Percentiles rank a stretch among this genome's conserved stretches.
These are phyloP conservation scores for Capsicum rhomboideum DNA, from an alignment of 257 asterid genomes.

Conservation along the genomic window DNA sequence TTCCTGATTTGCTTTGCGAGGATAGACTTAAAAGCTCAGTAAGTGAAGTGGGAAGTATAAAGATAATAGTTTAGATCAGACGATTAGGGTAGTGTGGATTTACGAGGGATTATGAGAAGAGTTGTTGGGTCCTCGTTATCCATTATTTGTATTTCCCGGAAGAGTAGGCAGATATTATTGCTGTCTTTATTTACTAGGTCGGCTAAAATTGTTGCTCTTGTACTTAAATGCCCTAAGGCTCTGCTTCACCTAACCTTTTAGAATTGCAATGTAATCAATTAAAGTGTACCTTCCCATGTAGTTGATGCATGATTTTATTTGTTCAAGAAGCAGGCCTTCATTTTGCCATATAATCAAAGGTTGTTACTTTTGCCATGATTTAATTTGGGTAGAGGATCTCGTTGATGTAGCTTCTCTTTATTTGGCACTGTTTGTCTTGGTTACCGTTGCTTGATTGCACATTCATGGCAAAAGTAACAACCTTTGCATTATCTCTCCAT, in stretches of 20 bases:
- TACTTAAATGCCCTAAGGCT: neutral
- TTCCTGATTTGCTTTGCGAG: neutral
- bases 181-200: neutral
- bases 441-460: neutral
- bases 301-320: neutral
- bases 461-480: neutral
- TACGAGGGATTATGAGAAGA: neutral
- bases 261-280: neutral
- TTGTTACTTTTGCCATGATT: no score
- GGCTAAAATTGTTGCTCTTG: neutral
- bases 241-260: neutral
- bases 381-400: no score
- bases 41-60: neutral
- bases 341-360: neutral
- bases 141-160: neutral
- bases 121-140: neutral
- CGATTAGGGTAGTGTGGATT: neutral
- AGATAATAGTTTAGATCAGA: neutral
- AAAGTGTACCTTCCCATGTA: neutral
- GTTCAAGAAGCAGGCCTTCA: neutral
- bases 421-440: neutral
- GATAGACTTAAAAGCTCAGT: neutral
- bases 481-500: neutral
- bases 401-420: neutral
- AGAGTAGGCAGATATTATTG: neutral